Conservation (phyloP, 257 asterid species). For the Echium plantagineum region DNA sequence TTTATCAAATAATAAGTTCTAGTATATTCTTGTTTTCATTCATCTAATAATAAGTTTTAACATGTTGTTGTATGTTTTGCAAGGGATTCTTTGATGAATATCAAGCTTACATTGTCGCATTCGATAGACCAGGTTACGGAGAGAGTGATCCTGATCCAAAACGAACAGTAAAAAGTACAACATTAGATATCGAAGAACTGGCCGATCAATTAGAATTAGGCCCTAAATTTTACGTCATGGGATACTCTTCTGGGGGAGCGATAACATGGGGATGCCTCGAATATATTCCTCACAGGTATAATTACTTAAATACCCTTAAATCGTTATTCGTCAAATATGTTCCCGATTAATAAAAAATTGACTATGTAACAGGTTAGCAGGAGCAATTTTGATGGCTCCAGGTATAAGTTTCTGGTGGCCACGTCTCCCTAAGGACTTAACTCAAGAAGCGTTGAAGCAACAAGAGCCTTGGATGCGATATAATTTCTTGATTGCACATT, state of each 20-base stretch:
- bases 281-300: conserved; percentile 52
- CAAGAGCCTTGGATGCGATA: conserved; percentile 33
- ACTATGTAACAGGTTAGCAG: conserved; percentile 39
- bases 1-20: conserved; percentile 39
- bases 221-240: conserved; percentile 36
- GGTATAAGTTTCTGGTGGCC: conserved; percentile 25
- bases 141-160: not conserved
- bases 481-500: conserved; percentile 45
- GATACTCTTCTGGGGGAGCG: conserved; percentile 61
- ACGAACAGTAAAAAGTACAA: not conserved
- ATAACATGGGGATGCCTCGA: conserved; percentile 67
- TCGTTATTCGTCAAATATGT: no score
- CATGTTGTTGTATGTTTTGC: not conserved
- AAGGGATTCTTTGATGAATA: conserved; percentile 23
- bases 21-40: conserved; percentile 32
- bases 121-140: conserved; percentile 55
- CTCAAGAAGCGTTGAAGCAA: conserved; percentile 30
- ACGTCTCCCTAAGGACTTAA: conserved; percentile 32
- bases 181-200: not conserved
- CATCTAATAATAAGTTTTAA: conserved; percentile 50
- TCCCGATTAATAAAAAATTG: no score
- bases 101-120: conserved; percentile 46
- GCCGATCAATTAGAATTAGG: conserved; percentile 9
- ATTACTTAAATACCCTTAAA: no score
- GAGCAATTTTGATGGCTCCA: conserved; percentile 34